Percentiles rank a stretch among this genome's conserved stretches.
phyloP scores from a whole-genome alignment of 192 early-diverging fungal species.

The Coemansia sp. region DNA sequence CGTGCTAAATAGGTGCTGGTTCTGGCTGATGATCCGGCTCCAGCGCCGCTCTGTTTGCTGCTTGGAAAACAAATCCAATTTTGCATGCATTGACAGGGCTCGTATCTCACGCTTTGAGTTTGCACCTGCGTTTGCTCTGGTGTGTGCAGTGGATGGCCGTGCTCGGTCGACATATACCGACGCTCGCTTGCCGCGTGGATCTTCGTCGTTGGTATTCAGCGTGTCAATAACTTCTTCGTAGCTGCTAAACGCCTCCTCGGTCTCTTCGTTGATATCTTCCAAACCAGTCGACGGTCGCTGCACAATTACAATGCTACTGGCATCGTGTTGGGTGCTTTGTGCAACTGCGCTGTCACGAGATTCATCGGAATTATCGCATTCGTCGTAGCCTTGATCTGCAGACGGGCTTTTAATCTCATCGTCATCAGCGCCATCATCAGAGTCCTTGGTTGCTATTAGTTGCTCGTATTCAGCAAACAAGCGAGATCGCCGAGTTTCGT shows the following conservation, averaged over 20 bases:
- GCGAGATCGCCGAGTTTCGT: conserved; percentile 41
- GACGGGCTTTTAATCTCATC: conserved; percentile 11
- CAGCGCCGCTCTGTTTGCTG: conserved; percentile 45
- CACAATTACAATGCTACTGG: background rate
- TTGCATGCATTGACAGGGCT: conserved; percentile 21
- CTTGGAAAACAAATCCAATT: conserved; percentile 27
- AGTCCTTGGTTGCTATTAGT: conserved; percentile 31
- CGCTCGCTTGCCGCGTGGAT: conserved; percentile 7
- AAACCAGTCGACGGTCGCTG: conserved; percentile 6
- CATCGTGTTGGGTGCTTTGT: background rate
- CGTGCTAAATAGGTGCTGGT: conserved; percentile 46
- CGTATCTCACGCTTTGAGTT: background rate
- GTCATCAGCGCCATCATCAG: conserved; percentile 28
- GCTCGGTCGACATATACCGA: conserved; percentile 4
- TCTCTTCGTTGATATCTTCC: conserved; percentile 27
- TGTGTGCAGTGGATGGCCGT: conserved; percentile 19
- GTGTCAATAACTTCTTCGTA: conserved; percentile 16
- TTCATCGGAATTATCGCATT: conserved; percentile 10
- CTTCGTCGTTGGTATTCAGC: background rate
- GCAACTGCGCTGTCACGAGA: background rate
- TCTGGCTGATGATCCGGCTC: conserved; percentile 47
- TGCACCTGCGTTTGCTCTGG: background rate
- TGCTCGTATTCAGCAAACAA: conserved; percentile 53
- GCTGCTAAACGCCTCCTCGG: conserved; percentile 18
- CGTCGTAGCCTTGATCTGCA: background rate